phyloP scores from a whole-genome alignment of 805 yeast species.

The Zygosaccharomyces pseudorouxii region DNA sequence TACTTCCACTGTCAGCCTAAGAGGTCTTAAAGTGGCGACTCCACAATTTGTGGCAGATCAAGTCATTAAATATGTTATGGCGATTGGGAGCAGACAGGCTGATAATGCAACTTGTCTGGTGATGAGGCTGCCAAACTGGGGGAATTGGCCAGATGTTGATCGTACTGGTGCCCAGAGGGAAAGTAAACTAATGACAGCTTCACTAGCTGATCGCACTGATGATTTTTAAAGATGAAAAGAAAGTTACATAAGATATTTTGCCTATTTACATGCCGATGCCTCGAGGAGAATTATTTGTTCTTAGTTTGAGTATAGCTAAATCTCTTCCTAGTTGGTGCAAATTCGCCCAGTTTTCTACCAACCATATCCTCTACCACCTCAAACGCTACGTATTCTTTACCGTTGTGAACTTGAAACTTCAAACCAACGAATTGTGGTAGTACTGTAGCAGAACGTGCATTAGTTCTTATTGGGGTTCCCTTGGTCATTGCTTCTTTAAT shows the following conservation, averaged over 20 bases:
- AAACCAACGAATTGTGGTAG: constrained; percentile 94
- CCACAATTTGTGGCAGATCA: constrained; percentile 87
- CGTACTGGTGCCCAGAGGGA: constrained; percentile 80
- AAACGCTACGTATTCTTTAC: constrained; percentile 85
- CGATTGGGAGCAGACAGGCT: constrained; percentile 68
- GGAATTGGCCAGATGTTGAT: constrained; percentile 81
- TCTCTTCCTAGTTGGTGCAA: constrained; percentile 88
- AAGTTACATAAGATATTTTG: neutral
- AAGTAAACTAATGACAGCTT: constrained; percentile 44
- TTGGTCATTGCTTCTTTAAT: constrained; percentile 75
- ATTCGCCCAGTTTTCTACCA: constrained; percentile 91
- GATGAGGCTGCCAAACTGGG: constrained; percentile 84
- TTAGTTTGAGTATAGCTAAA: constrained; percentile 77
- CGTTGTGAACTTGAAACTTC: constrained; percentile 92
- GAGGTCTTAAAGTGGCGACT: constrained; percentile 66
- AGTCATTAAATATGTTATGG: constrained; percentile 75
- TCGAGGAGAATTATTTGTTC: constrained; percentile 39
- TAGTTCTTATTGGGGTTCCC: constrained; percentile 88
- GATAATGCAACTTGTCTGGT: constrained; percentile 95
- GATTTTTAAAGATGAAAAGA: constrained; percentile 6
- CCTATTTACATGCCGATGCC: constrained; percentile 9
- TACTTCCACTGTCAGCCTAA: constrained; percentile 54
- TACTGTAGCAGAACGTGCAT: constrained; percentile 91
- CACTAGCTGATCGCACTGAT: constrained; percentile 16
- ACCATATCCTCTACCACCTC: constrained; percentile 93